Evolutionary conservation across 805 yeast genomes (phyloP).

Genomic region (Pichia nanzhaoensis): DNA sequence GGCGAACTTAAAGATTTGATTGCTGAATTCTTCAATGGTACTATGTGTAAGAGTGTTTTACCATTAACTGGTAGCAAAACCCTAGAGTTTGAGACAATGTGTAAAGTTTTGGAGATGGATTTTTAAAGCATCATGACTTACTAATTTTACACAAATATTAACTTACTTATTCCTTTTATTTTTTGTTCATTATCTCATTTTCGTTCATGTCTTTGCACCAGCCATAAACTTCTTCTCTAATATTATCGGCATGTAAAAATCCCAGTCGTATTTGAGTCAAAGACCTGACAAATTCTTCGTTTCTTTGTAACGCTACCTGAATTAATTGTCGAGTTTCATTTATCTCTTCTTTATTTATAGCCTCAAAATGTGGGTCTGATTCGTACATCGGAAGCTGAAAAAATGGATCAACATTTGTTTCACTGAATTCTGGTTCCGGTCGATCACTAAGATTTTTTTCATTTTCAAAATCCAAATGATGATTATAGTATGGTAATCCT

Average conservation of each 20-base stretch:
- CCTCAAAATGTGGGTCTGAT: conserved; percentile 43
- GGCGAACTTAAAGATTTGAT: conserved; percentile 60
- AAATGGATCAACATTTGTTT: conserved; percentile 45
- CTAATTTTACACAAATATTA: too few species aligned
- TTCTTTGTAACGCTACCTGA: conserved; percentile 74
- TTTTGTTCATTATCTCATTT: conserved; percentile 22
- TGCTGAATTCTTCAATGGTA: conserved; percentile 55
- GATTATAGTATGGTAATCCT: conserved; percentile 64
- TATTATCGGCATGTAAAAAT: conserved; percentile 68
- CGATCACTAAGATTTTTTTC: conserved; percentile 4
- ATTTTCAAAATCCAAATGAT: conserved; percentile 38
- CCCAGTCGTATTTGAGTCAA: conserved; percentile 69
- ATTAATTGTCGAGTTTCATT: conserved; percentile 66
- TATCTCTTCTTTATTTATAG: conserved; percentile 45
- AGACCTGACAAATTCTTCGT: conserved; percentile 80
- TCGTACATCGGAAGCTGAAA: conserved; percentile 53
- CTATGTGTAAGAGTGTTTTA: conserved; percentile 31
- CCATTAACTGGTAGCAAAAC: conserved; percentile 10
- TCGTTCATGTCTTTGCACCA: conserved; percentile 89
- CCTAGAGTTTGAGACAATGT: conserved; percentile 5
- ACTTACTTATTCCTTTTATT: not conserved
- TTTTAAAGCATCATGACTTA: not conserved
- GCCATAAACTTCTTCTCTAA: conserved; percentile 58
- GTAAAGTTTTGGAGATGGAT: conserved; percentile 12
- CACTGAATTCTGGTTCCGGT: conserved; percentile 10